Evolutionary conservation across 331 rosid species (phyloP).

Genomic region (Cydonia oblonga): DNA sequence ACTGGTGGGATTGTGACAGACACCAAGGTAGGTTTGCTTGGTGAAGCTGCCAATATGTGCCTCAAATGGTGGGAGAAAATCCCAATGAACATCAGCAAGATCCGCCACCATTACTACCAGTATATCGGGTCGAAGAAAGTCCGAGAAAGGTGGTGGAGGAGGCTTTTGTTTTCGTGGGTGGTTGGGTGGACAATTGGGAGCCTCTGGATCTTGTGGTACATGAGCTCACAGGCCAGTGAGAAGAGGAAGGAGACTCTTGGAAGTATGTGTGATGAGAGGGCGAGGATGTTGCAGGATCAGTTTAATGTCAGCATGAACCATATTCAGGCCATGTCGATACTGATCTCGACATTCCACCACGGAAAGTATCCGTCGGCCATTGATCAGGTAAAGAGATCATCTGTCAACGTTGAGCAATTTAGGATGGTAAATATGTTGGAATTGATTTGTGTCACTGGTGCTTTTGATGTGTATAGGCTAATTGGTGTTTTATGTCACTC

Average conservation of each 20-base stretch:
- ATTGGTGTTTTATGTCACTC: neutral
- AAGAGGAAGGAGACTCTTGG: conserved; percentile 82
- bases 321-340: conserved; percentile 92
- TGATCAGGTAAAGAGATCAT: conserved; percentile 53
- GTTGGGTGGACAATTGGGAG: conserved; percentile 43
- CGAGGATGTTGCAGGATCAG: conserved; percentile 98
- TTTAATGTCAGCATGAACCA: conserved; percentile 97
- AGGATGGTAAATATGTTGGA: no score
- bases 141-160: conserved; percentile 40
- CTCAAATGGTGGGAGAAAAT: conserved; percentile 64
- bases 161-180: conserved; percentile 53
- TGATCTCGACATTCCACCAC: conserved; percentile 82
- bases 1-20: conserved; percentile 37
- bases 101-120: conserved; percentile 47
- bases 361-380: conserved; percentile 75
- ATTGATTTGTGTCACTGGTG: no score
- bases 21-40: conserved; percentile 39
- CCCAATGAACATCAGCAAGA: conserved; percentile 29
- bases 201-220: conserved; percentile 45
- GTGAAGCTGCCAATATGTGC: conserved; percentile 44
- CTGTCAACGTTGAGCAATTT: neutral
- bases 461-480: neutral
- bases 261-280: conserved; percentile 95
- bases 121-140: conserved; percentile 48
- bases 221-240: conserved; percentile 59